Base-by-base conservation (phyloP, 1,284 basidiomycete species). In the Trametes hirsuta region DNA sequence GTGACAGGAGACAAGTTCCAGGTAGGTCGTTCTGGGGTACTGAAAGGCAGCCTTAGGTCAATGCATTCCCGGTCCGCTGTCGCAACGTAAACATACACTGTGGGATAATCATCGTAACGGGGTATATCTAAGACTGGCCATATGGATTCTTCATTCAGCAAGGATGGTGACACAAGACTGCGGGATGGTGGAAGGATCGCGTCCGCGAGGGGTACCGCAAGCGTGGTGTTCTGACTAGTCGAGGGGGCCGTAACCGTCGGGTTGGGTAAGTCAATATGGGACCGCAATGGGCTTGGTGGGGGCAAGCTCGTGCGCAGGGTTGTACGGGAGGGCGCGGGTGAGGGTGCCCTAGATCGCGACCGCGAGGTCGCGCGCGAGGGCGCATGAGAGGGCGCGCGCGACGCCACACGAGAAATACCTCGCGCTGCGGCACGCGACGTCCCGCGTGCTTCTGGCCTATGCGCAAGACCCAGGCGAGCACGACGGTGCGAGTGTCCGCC, bases 21-120 rank as follows among this genome's bases (percentile, higher is more conserved):
- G 14, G 53, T 41, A 2, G 35, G 58, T 15, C 46, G 10, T 1
- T 52, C 51, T 0, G 55, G 53, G 1, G 55, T 40, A 11, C 56
- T 58, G 40, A 10, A 30, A n/a, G 8, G 15, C 1, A 10, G 11
- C 46, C 11, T 6, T 11, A 2, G 3, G n/a, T 46, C 21, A 60
- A 30, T n/a, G 15, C 5, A n/a, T 18, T 24, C 3, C 12, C 34
- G 14, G 14, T 21, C 4, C 1, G 22, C 9, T 18, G 10, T 18
- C n/a, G 34, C 1, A 22, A 5, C 18, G 14, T 11, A 9, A 12
- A 61, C 61, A 40, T 42, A 65, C 60, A 69, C 52, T 2, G 55
- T 61, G 3, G 61, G 49, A 14, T 55, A 56, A 15, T 55, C 50
- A n/a, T 69, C 68, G 40, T 69, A 69, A 25, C 68, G 61, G 22